phyloP scores from a whole-genome alignment of 306 rosid genomes.

The Albizia julibrissin region DNA sequence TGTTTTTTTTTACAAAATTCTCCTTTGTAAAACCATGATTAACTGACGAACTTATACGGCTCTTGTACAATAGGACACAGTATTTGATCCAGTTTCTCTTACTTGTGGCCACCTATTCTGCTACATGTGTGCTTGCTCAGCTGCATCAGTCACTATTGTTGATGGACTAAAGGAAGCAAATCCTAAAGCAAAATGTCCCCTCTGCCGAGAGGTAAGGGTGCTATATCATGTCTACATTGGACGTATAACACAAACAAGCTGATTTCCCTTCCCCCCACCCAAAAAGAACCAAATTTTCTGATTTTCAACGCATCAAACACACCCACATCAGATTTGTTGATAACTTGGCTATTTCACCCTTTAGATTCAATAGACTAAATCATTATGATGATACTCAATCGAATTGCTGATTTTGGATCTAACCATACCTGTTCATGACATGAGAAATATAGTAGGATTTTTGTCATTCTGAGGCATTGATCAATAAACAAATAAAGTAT shows the following conservation, averaged over 20 bases:
- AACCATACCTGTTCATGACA: not conserved
- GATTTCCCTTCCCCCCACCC: not conserved
- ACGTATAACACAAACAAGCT: not conserved
- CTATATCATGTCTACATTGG: not conserved
- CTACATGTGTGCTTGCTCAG: conserved; percentile 85
- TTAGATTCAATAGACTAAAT: not conserved
- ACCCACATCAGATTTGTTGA: not conserved
- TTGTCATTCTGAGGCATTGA: not conserved
- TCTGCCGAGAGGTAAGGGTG: conserved; percentile 76
- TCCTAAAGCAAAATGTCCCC: conserved; percentile 73
- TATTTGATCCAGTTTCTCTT: conserved; percentile 94
- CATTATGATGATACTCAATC: not conserved
- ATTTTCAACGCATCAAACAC: not conserved
- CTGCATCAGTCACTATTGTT: conserved; percentile 81
- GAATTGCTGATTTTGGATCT: not conserved
- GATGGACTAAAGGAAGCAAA: conserved; percentile 65
- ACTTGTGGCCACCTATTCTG: conserved; percentile 94
- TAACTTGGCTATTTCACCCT: not conserved
- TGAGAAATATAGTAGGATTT: not conserved
- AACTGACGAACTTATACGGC: conserved; percentile 3
- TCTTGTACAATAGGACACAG: conserved; percentile 64
- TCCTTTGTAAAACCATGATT: not conserved
- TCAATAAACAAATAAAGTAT: not conserved
- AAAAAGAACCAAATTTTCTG: not conserved
- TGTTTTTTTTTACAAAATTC: not conserved